phyloP scores from a whole-genome alignment of 345 rosid genomes.

The Pugionium cornutum region DNA sequence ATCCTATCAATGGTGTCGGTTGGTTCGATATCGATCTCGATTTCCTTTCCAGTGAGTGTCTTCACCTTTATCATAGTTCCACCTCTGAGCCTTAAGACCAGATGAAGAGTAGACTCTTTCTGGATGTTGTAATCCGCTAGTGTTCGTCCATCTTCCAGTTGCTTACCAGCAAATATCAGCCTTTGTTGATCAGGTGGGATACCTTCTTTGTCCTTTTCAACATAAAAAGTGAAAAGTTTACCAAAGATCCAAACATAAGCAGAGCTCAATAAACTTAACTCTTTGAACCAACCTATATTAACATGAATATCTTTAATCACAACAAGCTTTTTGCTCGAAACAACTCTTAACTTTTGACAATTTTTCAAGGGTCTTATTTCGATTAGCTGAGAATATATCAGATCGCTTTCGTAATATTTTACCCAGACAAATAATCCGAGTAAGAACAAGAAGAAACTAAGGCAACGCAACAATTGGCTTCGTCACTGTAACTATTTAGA shows the following conservation, averaged over 20 bases:
- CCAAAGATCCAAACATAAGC: neutral
- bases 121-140: constrained; percentile 89
- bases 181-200: constrained; percentile 95
- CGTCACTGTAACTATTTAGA: neutral
- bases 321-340: neutral
- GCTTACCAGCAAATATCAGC: constrained; percentile 92
- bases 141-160: constrained; percentile 92
- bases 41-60: constrained; percentile 93
- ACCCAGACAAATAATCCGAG: neutral
- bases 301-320: too few relatives aligned
- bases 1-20: constrained; percentile 90
- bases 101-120: constrained; percentile 92
- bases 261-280: neutral
- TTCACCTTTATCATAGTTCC: constrained; percentile 97
- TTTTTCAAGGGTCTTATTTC: neutral
- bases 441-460: neutral
- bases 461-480: neutral
- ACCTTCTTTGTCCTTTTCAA: constrained; percentile 86
- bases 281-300: too few relatives aligned
- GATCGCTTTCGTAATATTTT: constrained; percentile 5
- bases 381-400: constrained; percentile 4
- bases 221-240: neutral
- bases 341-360: neutral
- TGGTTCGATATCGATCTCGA: constrained; percentile 94
- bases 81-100: constrained; percentile 91